These are phyloP conservation scores for Nitzschia sp. DNA, from an alignment of 108 stramenopile genomes.

Conservation along the genomic window DNA sequence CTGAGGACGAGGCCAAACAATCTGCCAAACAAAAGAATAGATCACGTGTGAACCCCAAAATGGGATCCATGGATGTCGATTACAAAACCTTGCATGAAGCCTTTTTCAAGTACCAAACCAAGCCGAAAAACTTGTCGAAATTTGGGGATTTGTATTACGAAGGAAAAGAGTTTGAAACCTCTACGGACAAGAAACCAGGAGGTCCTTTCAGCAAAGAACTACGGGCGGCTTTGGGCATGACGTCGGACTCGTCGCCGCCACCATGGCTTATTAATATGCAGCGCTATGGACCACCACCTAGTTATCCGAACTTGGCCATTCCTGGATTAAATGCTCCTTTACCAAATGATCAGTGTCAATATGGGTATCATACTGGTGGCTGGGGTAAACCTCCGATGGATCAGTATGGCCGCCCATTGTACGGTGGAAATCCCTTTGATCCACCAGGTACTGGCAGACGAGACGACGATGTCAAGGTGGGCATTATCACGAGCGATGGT, in stretches of 20 bases:
- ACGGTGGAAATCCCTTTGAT: conserved; percentile 92
- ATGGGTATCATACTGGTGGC: conserved; percentile 95
- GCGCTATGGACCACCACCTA: conserved; percentile 97
- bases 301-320: conserved; percentile 90
- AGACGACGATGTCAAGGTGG: conserved; percentile 23
- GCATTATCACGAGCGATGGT: conserved; percentile 72
- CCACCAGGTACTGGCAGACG: conserved; percentile 47
- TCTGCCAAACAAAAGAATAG: conserved; percentile 91
- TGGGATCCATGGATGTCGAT: conserved; percentile 96
- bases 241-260: conserved; percentile 67
- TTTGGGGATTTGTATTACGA: conserved; percentile 98
- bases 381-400: conserved; percentile 99
- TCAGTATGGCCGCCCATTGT: conserved; percentile 85
- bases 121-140: conserved; percentile 74
- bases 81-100: conserved; percentile 96
- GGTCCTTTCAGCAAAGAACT: conserved; percentile 69
- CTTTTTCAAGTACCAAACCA: conserved; percentile 98
- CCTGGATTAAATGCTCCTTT: conserved; percentile 98
- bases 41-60: conserved; percentile 86
- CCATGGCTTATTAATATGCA: conserved; percentile 99
- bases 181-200: conserved; percentile 63
- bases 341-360: conserved; percentile 85
- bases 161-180: conserved; percentile 95
- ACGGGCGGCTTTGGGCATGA: conserved; percentile 88
- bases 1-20: conserved; percentile 82